Evolutionary conservation across 2,329 filamentous ascomycete genomes (phyloP).

Genomic region (Cordyceps farinosa): DNA sequence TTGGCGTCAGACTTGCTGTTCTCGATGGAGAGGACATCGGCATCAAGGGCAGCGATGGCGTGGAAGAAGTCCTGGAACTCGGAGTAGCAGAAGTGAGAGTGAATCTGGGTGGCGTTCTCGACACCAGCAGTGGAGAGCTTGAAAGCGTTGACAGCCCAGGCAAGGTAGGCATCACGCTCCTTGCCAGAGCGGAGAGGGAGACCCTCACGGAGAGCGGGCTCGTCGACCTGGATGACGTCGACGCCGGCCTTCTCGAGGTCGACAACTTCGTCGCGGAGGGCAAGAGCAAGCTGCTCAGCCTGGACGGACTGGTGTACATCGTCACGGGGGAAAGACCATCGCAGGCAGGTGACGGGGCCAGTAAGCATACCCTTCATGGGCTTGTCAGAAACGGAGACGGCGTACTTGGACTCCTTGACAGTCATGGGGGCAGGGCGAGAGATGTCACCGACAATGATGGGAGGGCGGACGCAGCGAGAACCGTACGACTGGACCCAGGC

Average conservation of each 20-base stretch:
- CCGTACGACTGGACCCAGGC: slow-evolving; percentile 99
- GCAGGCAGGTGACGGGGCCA: slow-evolving; percentile 95
- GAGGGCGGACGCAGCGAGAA: slow-evolving; percentile 95
- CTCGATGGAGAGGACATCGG: slow-evolving; percentile 98
- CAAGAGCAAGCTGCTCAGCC: slow-evolving; percentile 96
- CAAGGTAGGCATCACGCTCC: slow-evolving; percentile 94
- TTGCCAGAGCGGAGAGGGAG: slow-evolving; percentile 90
- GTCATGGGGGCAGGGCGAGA: slow-evolving; percentile 97
- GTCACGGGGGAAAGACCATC: slow-evolving; percentile 99
- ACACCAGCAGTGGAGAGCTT: slow-evolving; percentile 91
- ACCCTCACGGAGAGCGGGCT: slow-evolving; percentile 98
- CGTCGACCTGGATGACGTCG: slow-evolving; percentile 98
- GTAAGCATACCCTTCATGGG: slow-evolving; percentile 99
- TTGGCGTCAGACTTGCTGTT: slow-evolving; percentile 99
- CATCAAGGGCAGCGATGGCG: slow-evolving; percentile 95
- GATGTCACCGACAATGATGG: slow-evolving; percentile 98
- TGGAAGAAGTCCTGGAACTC: slow-evolving; percentile 99
- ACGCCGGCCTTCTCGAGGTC: slow-evolving; percentile 97
- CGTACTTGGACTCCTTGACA: slow-evolving; percentile 99
- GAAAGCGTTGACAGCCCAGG: slow-evolving; percentile 98
- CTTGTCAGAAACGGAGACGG: slow-evolving; percentile 92
- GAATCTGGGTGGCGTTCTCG: slow-evolving; percentile 94
- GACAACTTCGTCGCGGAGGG: slow-evolving; percentile 95
- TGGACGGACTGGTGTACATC: slow-evolving; percentile 99
- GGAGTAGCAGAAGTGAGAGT: slow-evolving; percentile 99